Percentiles rank a stretch among this genome's conserved stretches.
phyloP scores from a whole-genome alignment of 805 yeast genomes.

The Sugiyamaella valdiviana region DNA sequence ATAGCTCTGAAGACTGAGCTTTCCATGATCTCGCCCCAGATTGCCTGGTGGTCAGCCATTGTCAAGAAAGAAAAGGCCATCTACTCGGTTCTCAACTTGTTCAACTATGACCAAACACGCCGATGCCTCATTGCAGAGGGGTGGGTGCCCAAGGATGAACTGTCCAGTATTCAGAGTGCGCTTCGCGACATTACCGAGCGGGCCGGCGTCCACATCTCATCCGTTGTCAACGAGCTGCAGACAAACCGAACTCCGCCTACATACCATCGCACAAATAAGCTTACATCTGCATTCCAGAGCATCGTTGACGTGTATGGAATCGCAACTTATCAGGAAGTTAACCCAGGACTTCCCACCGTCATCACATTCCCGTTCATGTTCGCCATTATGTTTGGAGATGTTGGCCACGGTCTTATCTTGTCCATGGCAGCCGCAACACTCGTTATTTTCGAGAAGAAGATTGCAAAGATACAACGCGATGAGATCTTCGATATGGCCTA shows the following conservation, averaged over 20 bases:
- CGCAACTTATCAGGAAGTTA: conserved; percentile 88
- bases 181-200: conserved; percentile 55
- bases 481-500: conserved; percentile 97
- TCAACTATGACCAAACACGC: conserved; percentile 75
- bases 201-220: conserved; percentile 34
- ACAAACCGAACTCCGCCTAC: conserved; percentile 92
- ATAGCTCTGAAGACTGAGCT: conserved; percentile 70
- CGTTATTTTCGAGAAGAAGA: conserved; percentile 63
- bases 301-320: conserved; percentile 95
- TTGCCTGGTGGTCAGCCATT: conserved; percentile 65
- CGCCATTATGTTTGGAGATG: conserved; percentile 98
- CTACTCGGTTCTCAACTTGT: conserved; percentile 65
- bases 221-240: conserved; percentile 52
- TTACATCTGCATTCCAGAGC: conserved; percentile 85
- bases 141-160: conserved; percentile 81
- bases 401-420: conserved; percentile 89
- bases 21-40: conserved; percentile 64
- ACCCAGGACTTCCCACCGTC: conserved; percentile 90
- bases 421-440: conserved; percentile 63
- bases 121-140: conserved; percentile 92
- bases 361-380: conserved; percentile 98
- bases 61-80: conserved; percentile 77
- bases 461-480: conserved; percentile 60
- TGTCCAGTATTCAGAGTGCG: conserved; percentile 52
- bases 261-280: conserved; percentile 82